Evolutionary conservation across 1,139 yeast species (phyloP), one percentile per base, ranked within the genome.

Genomic region (Hansenula lynferdii): DNA sequence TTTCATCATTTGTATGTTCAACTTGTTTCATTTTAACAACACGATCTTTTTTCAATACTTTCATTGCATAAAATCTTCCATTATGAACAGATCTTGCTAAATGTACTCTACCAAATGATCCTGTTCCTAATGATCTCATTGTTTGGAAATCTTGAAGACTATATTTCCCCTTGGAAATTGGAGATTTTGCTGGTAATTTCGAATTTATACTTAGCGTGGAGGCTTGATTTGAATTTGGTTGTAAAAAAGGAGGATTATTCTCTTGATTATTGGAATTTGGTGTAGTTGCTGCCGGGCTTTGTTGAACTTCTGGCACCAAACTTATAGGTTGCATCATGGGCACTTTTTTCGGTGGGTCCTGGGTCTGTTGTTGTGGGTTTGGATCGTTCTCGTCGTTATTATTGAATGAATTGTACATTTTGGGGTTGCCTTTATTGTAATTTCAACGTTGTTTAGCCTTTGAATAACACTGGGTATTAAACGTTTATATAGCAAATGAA

Each of bases 21-120:
- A 90, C 94, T 64, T 90, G 97, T 61, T 90, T 90, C 94, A 90
- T 84, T 56, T 84, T 85, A 40, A 90, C 95, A 43, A 90, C 92
- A 51, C 90, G 82, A 34, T 83, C 85, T 64, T 90, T 90, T 56
- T 86, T 86, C 49, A 90, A 72, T 28, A 87, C 95, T 58, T 90
- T 90, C 71, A 90, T 83, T 28, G 97, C 97, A 57, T 90, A 90
- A 64, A 79, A 90, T 32, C 97, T 70, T 34, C 92, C 90, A 63
- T 92, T 92, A 62, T 92, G 97, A 34, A 87, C 85, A 9, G 94
- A 82, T 44, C 96, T 70, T 6, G 90, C 95, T 42, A 92, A 69
- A 62, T 92, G 97, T 31, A 92, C 98, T 42, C 97, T 69, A 18
- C 98, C 98, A 68, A 92, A 92, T 8, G 97, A 87, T 9, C 98